These are phyloP conservation scores for Fusarium paranaense DNA, from an alignment of 2,329 filamentous ascomycete species.

Conservation along the genomic window DNA sequence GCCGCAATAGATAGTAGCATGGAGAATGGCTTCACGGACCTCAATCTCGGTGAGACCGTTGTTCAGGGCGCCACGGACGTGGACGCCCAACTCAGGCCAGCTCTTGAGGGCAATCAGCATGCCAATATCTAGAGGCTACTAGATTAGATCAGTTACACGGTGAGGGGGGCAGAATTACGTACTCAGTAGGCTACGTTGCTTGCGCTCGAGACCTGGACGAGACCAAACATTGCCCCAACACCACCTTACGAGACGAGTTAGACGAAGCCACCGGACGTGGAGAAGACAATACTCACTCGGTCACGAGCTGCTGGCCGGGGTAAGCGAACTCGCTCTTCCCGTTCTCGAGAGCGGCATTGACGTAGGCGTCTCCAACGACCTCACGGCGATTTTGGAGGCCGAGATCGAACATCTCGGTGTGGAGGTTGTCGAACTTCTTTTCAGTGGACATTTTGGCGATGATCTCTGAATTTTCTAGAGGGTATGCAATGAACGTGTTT, in stretches of 20 bases:
- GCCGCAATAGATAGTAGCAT: constrained; percentile 56
- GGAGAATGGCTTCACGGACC: constrained; percentile 64
- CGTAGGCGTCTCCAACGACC: constrained; percentile 70
- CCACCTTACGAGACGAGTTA: neutral
- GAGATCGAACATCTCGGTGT: constrained; percentile 63
- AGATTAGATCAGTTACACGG: neutral
- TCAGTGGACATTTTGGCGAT: constrained; percentile 8
- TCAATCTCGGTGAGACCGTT: constrained; percentile 70
- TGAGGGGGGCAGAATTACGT: neutral
- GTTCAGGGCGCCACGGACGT: constrained; percentile 70
- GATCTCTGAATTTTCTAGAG: neutral
- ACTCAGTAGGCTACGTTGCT: constrained; percentile 61
- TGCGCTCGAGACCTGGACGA: constrained; percentile 70
- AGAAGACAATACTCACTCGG: constrained; percentile 53
- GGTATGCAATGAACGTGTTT: neutral
- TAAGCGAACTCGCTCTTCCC: constrained; percentile 65
- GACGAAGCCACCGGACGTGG: neutral
- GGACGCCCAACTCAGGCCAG: constrained; percentile 68
- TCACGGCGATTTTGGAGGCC: constrained; percentile 69
- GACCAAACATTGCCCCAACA: constrained; percentile 74
- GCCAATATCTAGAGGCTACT: constrained; percentile 58
- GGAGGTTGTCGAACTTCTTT: constrained; percentile 13
- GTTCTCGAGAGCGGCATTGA: constrained; percentile 65
- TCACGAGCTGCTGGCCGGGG: constrained; percentile 71
- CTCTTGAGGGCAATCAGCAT: constrained; percentile 73